These are phyloP conservation scores for Aspergillus brasiliensis DNA, from an alignment of 2,329 filamentous ascomycete genomes.

Conservation along the genomic window DNA sequence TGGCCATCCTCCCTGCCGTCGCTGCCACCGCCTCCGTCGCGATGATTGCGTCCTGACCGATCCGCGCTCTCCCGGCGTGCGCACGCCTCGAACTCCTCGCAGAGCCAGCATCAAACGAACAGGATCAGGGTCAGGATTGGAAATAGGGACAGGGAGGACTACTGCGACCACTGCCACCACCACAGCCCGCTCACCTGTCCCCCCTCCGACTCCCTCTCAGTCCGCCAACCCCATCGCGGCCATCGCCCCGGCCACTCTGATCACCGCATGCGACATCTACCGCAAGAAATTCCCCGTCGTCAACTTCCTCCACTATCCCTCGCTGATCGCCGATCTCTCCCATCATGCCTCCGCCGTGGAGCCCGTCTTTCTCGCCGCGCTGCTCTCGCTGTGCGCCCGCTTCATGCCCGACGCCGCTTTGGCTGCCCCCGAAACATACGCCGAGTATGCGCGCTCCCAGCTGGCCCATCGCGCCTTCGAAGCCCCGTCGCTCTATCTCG, in stretches of 20 bases:
- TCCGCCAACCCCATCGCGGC: conserved; percentile 24
- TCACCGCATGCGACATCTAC: conserved; percentile 39
- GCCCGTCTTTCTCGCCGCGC: conserved; percentile 36
- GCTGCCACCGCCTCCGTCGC: conserved; percentile 31
- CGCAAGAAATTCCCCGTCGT: conserved; percentile 41
- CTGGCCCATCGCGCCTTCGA: conserved; percentile 37
- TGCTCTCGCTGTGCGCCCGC: conserved; percentile 37
- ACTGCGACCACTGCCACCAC: not conserved
- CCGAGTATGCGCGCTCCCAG: conserved; percentile 35
- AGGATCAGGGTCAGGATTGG: too few species aligned
- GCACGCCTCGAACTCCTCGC: conserved; percentile 6
- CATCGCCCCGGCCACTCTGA: conserved; percentile 31
- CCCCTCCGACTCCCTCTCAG: not conserved
- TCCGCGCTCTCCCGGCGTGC: conserved; percentile 26
- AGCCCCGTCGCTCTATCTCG: conserved; percentile 36
- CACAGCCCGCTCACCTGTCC: not conserved
- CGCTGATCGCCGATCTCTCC: conserved; percentile 38
- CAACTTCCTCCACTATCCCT: conserved; percentile 42
- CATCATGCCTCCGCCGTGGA: conserved; percentile 32
- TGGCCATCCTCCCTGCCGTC: conserved; percentile 36
- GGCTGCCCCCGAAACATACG: conserved; percentile 32
- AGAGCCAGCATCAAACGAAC: not conserved
- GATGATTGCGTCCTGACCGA: conserved; percentile 34
- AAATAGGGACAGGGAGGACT: too few species aligned
- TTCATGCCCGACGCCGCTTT: conserved; percentile 32